phyloP scores from a whole-genome alignment of 345 rosid genomes.

The Aegle marmelos region DNA sequence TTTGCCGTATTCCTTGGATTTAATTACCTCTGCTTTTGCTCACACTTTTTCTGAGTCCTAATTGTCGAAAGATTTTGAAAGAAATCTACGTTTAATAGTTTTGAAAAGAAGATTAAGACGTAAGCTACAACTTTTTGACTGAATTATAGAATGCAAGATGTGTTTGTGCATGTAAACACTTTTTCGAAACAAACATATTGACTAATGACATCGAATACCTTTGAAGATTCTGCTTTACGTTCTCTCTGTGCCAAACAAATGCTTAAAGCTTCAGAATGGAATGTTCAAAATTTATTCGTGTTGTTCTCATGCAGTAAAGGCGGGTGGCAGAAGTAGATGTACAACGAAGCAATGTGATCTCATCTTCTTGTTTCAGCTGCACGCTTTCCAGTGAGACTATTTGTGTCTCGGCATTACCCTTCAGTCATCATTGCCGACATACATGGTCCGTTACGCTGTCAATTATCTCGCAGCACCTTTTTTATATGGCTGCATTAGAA shows the following conservation, averaged over 20 bases:
- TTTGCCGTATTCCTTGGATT: background rate
- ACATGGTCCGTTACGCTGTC: background rate
- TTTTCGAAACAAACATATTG: background rate
- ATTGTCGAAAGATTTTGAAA: background rate
- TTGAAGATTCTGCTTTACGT: slow-evolving; percentile 1
- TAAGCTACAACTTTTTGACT: background rate
- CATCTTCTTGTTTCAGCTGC: background rate
- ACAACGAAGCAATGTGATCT: background rate
- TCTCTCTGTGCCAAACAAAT: slow-evolving; percentile 3
- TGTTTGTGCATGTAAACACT: background rate
- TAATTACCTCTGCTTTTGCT: background rate
- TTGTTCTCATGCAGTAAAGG: background rate
- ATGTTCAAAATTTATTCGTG: background rate
- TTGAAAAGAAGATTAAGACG: background rate
- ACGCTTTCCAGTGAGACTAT: background rate
- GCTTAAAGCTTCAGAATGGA: background rate
- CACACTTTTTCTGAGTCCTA: background rate
- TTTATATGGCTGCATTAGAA: background rate
- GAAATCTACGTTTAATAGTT: background rate
- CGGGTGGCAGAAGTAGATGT: background rate
- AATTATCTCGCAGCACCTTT: background rate
- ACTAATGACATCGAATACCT: background rate
- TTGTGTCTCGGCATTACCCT: background rate
- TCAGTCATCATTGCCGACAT: background rate
- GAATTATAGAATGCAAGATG: background rate